Evolutionary conservation across 1,284 basidiomycete genomes (phyloP).

Genomic region (Afroboletus lepidellus): DNA sequence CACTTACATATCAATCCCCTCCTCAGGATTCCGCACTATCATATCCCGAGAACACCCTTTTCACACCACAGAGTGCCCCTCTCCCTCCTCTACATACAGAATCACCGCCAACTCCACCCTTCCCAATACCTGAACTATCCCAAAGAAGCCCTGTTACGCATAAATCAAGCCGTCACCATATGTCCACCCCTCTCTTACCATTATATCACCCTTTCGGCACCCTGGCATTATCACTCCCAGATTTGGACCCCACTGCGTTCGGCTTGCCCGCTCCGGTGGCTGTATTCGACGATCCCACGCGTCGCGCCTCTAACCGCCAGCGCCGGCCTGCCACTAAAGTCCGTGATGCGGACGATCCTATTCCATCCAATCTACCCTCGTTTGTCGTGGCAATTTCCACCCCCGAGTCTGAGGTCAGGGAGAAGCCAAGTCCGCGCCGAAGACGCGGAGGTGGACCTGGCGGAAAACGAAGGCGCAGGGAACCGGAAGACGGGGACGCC

Average conservation of each 20-base stretch:
- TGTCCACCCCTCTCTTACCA: conserved; percentile 54
- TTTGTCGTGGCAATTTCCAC: conserved; percentile 18
- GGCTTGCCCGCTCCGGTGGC: conserved; percentile 47
- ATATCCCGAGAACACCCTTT: conserved; percentile 17
- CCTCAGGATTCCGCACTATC: conserved; percentile 23
- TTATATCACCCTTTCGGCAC: conserved; percentile 68
- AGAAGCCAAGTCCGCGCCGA: conserved; percentile 46
- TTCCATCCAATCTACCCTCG: conserved; percentile 10
- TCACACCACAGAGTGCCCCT: conserved; percentile 11
- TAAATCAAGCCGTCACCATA: conserved; percentile 24
- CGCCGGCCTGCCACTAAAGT: conserved; percentile 53
- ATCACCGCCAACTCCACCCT: conserved; percentile 12
- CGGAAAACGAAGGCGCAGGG: conserved; percentile 58
- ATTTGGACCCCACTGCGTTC: conserved; percentile 55
- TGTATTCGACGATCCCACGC: conserved; percentile 37
- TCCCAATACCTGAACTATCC: conserved; percentile 21
- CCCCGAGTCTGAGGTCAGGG: conserved; percentile 31
- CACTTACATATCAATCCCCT: conserved; percentile 52
- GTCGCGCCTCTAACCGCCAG: conserved; percentile 46
- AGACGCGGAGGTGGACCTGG: conserved; percentile 37
- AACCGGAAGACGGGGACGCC: conserved; percentile 60
- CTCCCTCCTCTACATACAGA: conserved; percentile 7
- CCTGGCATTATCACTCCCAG: conserved; percentile 65
- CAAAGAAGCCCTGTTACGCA: conserved; percentile 8
- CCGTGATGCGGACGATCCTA: conserved; percentile 44